Conservation (phyloP, 345 rosid species). For the Boechera stricta region DNA sequence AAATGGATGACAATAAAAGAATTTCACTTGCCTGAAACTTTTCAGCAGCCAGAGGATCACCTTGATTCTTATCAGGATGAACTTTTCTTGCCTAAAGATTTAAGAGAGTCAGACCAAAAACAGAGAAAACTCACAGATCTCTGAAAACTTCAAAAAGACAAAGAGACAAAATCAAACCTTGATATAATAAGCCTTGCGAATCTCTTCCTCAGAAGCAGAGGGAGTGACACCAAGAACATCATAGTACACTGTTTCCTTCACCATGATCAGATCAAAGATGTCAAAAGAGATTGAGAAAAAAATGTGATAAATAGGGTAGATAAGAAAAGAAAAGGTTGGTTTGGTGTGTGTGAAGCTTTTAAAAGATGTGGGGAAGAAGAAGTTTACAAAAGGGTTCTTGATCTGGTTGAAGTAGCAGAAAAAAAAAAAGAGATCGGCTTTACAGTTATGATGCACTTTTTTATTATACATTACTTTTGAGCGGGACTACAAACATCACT, state of each 20-base stretch:
- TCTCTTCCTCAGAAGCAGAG: constrained; percentile 89
- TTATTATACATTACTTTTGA: constrained; percentile 16
- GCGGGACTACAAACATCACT: constrained; percentile 31
- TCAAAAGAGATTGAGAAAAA: not conserved
- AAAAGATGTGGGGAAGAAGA: constrained; percentile 38
- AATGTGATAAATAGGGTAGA: constrained; percentile 9
- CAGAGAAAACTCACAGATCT: constrained; percentile 26
- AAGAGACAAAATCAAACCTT: constrained; percentile 53
- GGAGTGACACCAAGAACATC: constrained; percentile 98
- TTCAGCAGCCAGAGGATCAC: constrained; percentile 89
- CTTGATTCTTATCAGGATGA: constrained; percentile 96
- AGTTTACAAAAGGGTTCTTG: constrained; percentile 31
- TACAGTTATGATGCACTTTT: constrained; percentile 39
- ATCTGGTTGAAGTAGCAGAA: constrained; percentile 33
- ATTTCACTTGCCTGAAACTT: constrained; percentile 74
- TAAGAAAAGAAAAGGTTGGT: constrained; percentile 28
- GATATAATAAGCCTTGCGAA: constrained; percentile 91
- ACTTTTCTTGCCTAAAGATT: constrained; percentile 87
- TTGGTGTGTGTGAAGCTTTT: constrained; percentile 33
- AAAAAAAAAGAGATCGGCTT: constrained; percentile 12
- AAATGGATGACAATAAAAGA: not conserved
- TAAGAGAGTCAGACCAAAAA: constrained; percentile 8
- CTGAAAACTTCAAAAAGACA: not conserved
- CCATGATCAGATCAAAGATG: constrained; percentile 40
- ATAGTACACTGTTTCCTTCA: constrained; percentile 85